Conservation (phyloP, 1,139 yeast genomes). For the Citeromyces hawaiiensis region DNA sequence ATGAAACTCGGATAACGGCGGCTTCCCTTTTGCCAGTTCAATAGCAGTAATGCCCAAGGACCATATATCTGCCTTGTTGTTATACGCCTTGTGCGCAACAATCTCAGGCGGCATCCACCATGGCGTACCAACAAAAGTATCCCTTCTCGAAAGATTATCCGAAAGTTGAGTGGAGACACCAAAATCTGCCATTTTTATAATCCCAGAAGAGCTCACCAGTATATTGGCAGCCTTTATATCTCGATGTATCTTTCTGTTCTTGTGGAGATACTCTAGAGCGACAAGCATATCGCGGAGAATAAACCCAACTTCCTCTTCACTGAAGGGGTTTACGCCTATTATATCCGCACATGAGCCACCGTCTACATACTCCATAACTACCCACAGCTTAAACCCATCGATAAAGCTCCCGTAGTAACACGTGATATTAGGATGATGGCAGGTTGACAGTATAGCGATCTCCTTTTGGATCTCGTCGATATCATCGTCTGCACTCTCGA, state of each 20-base stretch:
- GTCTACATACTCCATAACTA: conserved; percentile 71
- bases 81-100: conserved; percentile 75
- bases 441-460: conserved; percentile 63
- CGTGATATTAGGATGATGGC: conserved; percentile 60
- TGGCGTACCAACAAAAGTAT: conserved; percentile 96
- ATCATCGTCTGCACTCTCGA: conserved; percentile 67
- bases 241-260: conserved; percentile 71
- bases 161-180: conserved; percentile 89
- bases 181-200: conserved; percentile 89
- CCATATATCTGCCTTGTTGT: conserved; percentile 90
- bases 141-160: conserved; percentile 60
- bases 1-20: conserved; percentile 61
- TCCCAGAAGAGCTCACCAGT: conserved; percentile 50
- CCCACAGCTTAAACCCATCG: conserved; percentile 71
- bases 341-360: conserved; percentile 77
- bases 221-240: conserved; percentile 84
- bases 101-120: conserved; percentile 99
- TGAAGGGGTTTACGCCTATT: conserved; percentile 47
- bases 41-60: conserved; percentile 86
- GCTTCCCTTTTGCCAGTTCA: conserved; percentile 72
- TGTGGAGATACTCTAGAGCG: conserved; percentile 63
- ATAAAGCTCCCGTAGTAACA: conserved; percentile 72
- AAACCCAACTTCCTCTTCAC: conserved; percentile 42
- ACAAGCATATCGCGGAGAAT: conserved; percentile 42
- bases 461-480: conserved; percentile 72